Evolutionary conservation across 352 stramenopile genomes (phyloP).

Genomic region (Phytophthora pini): DNA sequence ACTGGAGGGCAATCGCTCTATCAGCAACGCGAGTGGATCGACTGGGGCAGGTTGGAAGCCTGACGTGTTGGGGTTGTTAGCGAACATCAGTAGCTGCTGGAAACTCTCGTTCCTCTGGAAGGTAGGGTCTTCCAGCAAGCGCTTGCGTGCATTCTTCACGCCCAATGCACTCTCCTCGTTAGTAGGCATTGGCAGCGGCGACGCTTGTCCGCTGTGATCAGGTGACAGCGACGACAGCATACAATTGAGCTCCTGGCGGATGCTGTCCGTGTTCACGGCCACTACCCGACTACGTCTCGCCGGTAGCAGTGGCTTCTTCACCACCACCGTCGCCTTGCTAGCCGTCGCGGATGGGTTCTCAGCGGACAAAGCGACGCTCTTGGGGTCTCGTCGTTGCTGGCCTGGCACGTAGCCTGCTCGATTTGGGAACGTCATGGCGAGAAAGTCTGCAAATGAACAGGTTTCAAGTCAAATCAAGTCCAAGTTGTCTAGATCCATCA

Average conservation of each 20-base stretch:
- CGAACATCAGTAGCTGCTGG: slow-evolving; percentile 38
- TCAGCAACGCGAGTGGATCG: slow-evolving; percentile 31
- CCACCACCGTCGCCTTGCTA: background rate
- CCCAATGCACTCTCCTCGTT: slow-evolving; percentile 24
- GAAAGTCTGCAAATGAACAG: slow-evolving; percentile 24
- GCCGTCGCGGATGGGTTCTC: background rate
- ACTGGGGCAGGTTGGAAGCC: background rate
- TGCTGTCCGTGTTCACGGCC: background rate
- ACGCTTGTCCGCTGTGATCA: slow-evolving; percentile 3
- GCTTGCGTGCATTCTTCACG: slow-evolving; percentile 32
- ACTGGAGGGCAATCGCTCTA: slow-evolving; percentile 40
- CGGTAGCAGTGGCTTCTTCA: slow-evolving; percentile 3
- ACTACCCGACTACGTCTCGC: no score
- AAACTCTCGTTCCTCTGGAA: slow-evolving; percentile 37
- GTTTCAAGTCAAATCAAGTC: background rate
- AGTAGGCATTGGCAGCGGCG: slow-evolving; percentile 6
- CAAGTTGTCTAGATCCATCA: slow-evolving; percentile 10
- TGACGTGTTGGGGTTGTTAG: slow-evolving; percentile 22
- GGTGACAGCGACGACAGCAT: slow-evolving; percentile 35
- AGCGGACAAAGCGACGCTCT: slow-evolving; percentile 20
- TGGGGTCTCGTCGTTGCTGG: slow-evolving; percentile 45
- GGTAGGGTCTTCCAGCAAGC: slow-evolving; percentile 39
- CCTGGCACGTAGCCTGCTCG: slow-evolving; percentile 54
- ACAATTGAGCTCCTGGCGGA: slow-evolving; percentile 34
- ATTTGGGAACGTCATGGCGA: slow-evolving; percentile 72